These are phyloP conservation scores for Hemileccinum rubropunctum DNA, from an alignment of 768 basidiomycete species.

Conservation along the genomic window DNA sequence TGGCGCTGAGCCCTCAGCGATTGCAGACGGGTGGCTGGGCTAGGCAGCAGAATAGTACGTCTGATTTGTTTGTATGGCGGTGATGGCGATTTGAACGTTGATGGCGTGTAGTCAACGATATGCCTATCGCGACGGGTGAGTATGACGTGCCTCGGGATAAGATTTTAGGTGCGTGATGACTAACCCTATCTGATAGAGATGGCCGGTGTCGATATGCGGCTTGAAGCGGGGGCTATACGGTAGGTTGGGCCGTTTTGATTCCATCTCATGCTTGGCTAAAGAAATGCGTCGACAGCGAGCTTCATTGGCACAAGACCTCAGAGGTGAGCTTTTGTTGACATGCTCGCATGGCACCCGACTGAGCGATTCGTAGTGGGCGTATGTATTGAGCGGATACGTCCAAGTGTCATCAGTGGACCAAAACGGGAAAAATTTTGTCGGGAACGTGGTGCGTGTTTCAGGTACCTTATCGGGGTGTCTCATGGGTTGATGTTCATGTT, in stretches of 20 bases:
- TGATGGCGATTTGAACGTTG: not conserved
- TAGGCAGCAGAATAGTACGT: conserved; percentile 51
- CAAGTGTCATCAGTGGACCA: conserved; percentile 46
- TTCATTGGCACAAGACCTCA: conserved; percentile 41
- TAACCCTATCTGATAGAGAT: conserved; percentile 3
- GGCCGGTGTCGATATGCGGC: conserved; percentile 36
- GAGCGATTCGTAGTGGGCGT: conserved; percentile 40
- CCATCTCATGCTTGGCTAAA: not conserved
- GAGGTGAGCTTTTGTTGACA: conserved; percentile 13
- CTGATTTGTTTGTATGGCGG: not conserved
- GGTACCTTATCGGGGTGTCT: not conserved
- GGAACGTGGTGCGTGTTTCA: conserved; percentile 39
- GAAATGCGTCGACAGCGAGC: conserved; percentile 25
- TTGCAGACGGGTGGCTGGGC: conserved; percentile 60
- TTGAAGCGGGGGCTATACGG: conserved; percentile 38
- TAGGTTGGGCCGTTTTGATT: not conserved
- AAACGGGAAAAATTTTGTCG: conserved; percentile 46
- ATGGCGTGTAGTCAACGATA: conserved; percentile 25
- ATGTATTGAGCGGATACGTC: conserved; percentile 43
- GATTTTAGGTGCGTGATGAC: not conserved
- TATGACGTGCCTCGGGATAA: conserved; percentile 4
- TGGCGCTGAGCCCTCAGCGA: conserved; percentile 54
- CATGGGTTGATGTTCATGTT: conserved; percentile 4
- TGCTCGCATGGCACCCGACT: not conserved
- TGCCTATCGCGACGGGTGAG: conserved; percentile 38